Percentiles rank a stretch among this genome's conserved stretches.
Evolutionary conservation across 225 moss, liverwort and hornwort species (phyloP).

Genomic region (Straminergon stramineum): DNA sequence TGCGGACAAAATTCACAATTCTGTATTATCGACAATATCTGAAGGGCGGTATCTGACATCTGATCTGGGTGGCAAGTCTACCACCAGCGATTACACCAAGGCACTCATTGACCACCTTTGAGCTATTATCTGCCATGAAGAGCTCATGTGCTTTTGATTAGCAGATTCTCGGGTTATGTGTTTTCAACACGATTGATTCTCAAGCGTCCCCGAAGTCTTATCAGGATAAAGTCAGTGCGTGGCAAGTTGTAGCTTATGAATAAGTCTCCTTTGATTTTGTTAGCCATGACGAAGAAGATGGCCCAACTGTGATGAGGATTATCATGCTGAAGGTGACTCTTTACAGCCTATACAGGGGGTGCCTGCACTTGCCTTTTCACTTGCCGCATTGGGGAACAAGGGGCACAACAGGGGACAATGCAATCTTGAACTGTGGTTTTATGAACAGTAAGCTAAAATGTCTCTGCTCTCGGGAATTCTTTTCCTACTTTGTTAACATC

Average conservation of each 20-base stretch:
- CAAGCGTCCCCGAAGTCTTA: background rate
- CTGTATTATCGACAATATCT: constrained; percentile 66
- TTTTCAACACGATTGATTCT: background rate
- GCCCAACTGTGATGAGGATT: background rate
- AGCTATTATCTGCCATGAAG: background rate
- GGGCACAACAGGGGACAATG: background rate
- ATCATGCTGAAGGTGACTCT: background rate
- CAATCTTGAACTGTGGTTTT: background rate
- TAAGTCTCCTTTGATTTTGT: constrained; percentile 2
- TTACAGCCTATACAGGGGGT: background rate
- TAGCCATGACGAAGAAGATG: background rate
- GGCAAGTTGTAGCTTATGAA: constrained; percentile 12
- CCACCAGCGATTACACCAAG: constrained; percentile 74
- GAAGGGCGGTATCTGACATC: constrained; percentile 65
- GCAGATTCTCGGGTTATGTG: background rate
- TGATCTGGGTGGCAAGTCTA: constrained; percentile 76
- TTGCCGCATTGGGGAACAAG: background rate
- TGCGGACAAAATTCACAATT: constrained; percentile 62
- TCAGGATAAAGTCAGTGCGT: background rate
- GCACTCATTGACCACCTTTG: constrained; percentile 77
- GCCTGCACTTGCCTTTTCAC: background rate
- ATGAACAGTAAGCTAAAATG: background rate
- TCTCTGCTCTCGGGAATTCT: background rate
- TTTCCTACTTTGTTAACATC: background rate
- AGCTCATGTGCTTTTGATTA: background rate